Base-by-base conservation (phyloP, 345 rosid genomes). In the Arabidopsis arenosa region DNA sequence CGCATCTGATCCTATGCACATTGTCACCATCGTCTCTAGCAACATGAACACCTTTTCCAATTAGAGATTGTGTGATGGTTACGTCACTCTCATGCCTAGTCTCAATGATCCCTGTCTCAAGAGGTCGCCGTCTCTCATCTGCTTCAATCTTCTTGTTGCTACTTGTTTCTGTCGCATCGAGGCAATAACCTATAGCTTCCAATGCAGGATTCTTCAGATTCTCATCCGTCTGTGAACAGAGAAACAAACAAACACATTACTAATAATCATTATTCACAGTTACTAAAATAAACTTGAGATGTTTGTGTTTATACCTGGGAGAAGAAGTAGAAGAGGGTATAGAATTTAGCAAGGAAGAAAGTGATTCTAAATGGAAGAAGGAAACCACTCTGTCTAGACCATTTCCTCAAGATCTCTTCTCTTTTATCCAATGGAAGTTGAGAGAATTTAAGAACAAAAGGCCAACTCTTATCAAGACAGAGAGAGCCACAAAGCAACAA, bases 181-280 rank as follows among this genome's bases (percentile, higher is more conserved):
- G 68, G 12, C 63, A 39, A 39, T 88, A 91, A 32, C 92, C 97
- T 17, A 91, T 84, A 9, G 97, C 92, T 79, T 91, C 85, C 87
- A 90, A 82, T 12, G 86, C 77, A 10, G 78, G 83, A 77, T 89
- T 93, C 61, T 77, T 58, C 30, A 60, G 66, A 45, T 84, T 84
- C 58, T 84, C 84, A 83, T 85, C 83, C 0, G 72, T 78, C 91
- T 90, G 79, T 41, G 13, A 45, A 62, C 54, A 66, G 15, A 51
- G 11, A 43, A 55, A 41, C n/a, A 1, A 13, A 23, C 39, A 23
- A 55, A 72, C 8, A 7, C 49, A 17, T 39, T 28, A 18, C 45
- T 52, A 13, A 9, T 21, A 26, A 4, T 60, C 55, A 18, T 30
- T 7, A 12, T 13, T 56, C 6, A 15, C 2, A 11, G 10, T 62